Evolutionary conservation across 2,329 filamentous ascomycete species (phyloP), one percentile per base, ranked within the genome.

Genomic region (Fusarium devonianum): DNA sequence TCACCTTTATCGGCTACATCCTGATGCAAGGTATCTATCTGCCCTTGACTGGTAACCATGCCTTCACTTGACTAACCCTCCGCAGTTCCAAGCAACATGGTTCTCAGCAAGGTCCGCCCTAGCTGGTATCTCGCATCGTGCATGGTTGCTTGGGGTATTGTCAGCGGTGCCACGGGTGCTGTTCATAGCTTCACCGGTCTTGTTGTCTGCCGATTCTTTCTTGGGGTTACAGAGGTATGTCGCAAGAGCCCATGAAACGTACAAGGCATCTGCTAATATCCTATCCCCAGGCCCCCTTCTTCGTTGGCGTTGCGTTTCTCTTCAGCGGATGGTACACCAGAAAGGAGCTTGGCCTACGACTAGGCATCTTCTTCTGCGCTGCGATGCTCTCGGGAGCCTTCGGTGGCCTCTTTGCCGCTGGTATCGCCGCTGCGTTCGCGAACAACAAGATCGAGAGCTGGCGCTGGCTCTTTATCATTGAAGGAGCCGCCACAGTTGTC

Each of bases 391-490:
- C 68, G 0, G 75, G 75, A 7, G 75, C 75, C 7, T 78, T 78
- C 50, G 73, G 70, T 0, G 76, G 76, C 1, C 68, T 78, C 4
- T 63, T 78, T 1, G 75, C 75, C 0, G 72, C 67, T 43, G 73
- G 63, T 0, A 77, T 78, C 37, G 67, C 69, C n/a, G 69, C 67
- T 45, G 55, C 47, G 2, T 55, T 58, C 19, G 37, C 32, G 13
- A 18, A 56, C 25, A 53, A 54, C 18, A 40, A 25, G 4, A 54
- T 60, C 2, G 45, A 54, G 12, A 42, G 36, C 21, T 57, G 53
- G 53, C 41, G 53, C 11, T 57, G 53, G 53, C 30, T 57, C 9
- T 57, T 57, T 21, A 36, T 57, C 9, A 44, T 57, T 9, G 51
- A 55, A 16, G 54, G 54, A 3, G 29, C 39, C 1, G 39, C 43